A percentile compares a stretch with the other conserved stretches of the same genome.
phyloP scores from a whole-genome alignment of 1,284 basidiomycete genomes.

The Cystobasidium sp. region DNA sequence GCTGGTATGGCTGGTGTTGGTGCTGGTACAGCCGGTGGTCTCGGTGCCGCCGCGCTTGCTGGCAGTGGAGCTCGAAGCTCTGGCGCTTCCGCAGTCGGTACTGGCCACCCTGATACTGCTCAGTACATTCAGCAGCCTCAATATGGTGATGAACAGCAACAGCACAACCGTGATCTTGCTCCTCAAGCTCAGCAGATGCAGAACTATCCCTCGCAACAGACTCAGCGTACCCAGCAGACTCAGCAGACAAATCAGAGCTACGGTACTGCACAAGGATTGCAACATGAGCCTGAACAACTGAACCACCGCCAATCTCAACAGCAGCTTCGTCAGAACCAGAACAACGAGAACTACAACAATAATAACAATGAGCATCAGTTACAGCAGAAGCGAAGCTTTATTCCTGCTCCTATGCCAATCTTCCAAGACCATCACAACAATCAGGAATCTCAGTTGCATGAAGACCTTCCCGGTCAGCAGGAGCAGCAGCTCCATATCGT shows the following conservation, averaged over 20 bases:
- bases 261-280: neutral
- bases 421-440: neutral
- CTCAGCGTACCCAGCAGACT: constrained; percentile 20
- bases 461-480: constrained; percentile 19
- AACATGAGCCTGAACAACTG: neutral
- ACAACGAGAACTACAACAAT: neutral
- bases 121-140: constrained; percentile 2
- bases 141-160: constrained; percentile 23
- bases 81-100: constrained; percentile 23
- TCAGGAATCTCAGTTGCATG: constrained; percentile 1
- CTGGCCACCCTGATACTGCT: constrained; percentile 9
- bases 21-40: constrained; percentile 8
- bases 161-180: neutral
- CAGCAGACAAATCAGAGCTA: neutral
- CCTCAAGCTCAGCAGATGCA: constrained; percentile 19
- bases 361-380: neutral
- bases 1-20: constrained; percentile 33
- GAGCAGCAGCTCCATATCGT: constrained; percentile 6
- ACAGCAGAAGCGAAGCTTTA: neutral
- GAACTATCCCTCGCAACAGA: constrained; percentile 14
- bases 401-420: constrained; percentile 15
- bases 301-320: constrained; percentile 5
- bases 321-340: neutral
- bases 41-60: constrained; percentile 12
- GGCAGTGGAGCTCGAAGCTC: neutral